A percentile compares a stretch with the other conserved stretches of the same genome.
phyloP scores from a whole-genome alignment of 164 flowering plant genomes.

The Annona squamosa region DNA sequence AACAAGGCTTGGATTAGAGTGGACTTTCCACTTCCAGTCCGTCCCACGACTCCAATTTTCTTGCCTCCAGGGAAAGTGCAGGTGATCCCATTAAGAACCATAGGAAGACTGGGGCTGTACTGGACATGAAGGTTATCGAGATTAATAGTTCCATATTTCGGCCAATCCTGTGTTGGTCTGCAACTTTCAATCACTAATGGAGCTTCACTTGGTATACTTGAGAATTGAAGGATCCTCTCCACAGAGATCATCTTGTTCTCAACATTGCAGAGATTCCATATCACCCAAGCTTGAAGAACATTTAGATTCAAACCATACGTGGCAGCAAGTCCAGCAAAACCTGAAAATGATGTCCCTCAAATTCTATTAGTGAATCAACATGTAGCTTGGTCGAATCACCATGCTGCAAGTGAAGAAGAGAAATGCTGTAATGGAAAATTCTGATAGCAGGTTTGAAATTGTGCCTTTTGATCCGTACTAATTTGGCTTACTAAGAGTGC shows the following conservation, averaged over 20 bases:
- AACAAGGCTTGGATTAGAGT: conserved; percentile 82
- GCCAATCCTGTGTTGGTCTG: conserved; percentile 69
- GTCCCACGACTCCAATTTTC: conserved; percentile 77
- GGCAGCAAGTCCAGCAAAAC: conserved; percentile 72
- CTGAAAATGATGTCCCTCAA: conserved; percentile 23
- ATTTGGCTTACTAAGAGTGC: too few relatives aligned
- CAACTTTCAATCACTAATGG: conserved; percentile 47
- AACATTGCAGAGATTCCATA: conserved; percentile 79
- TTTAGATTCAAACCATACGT: conserved; percentile 75
- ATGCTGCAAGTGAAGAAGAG: neutral
- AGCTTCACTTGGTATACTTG: conserved; percentile 64
- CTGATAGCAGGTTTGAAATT: neutral
- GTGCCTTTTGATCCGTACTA: neutral
- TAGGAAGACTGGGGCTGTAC: conserved; percentile 56
- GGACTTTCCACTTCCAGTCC: conserved; percentile 94
- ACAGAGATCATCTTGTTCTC: conserved; percentile 86
- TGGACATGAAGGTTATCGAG: conserved; percentile 51
- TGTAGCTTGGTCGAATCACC: neutral
- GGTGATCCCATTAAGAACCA: conserved; percentile 56
- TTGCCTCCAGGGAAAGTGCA: conserved; percentile 63
- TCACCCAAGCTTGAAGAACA: conserved; percentile 74
- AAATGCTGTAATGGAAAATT: neutral
- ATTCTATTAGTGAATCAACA: neutral
- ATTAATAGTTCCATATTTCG: conserved; percentile 43
- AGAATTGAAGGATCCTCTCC: conserved; percentile 69